Evolutionary conservation across 2,329 filamentous ascomycete genomes (phyloP).

Genomic region (Ascochyta lentis): DNA sequence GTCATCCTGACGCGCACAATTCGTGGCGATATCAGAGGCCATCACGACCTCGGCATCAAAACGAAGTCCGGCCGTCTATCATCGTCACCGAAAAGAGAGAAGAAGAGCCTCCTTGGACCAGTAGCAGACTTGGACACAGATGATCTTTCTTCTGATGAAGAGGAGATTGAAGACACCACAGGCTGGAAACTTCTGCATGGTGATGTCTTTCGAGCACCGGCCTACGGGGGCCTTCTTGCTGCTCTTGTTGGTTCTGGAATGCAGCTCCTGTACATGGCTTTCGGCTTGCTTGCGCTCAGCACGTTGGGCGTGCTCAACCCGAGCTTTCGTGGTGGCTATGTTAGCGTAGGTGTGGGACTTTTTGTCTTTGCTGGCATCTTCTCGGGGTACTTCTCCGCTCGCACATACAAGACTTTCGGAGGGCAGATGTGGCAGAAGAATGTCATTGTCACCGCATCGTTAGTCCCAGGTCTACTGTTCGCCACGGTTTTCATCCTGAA

Average conservation of each 20-base stretch:
- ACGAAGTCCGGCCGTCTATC: constrained; percentile 41
- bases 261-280: constrained; percentile 83
- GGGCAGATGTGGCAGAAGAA: constrained; percentile 78
- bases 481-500: constrained; percentile 79
- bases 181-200: constrained; percentile 89
- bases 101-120: constrained; percentile 68
- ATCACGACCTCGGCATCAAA: constrained; percentile 63
- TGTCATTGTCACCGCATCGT: constrained; percentile 72
- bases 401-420: constrained; percentile 83
- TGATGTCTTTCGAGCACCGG: constrained; percentile 83
- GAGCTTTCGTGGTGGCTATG: constrained; percentile 87
- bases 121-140: constrained; percentile 62
- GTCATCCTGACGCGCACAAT: constrained; percentile 83
- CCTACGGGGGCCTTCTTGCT: constrained; percentile 74
- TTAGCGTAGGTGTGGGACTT: constrained; percentile 81
- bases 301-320: constrained; percentile 82
- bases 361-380: constrained; percentile 85
- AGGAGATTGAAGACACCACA: constrained; percentile 77
- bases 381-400: constrained; percentile 85
- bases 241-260: constrained; percentile 84
- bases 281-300: constrained; percentile 74
- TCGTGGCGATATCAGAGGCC: constrained; percentile 77
- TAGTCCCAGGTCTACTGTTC: constrained; percentile 82
- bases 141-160: constrained; percentile 70
- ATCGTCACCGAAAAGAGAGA: constrained; percentile 56